Conservation (phyloP, 2,329 filamentous ascomycete species). For the Cryphonectria japonica region DNA sequence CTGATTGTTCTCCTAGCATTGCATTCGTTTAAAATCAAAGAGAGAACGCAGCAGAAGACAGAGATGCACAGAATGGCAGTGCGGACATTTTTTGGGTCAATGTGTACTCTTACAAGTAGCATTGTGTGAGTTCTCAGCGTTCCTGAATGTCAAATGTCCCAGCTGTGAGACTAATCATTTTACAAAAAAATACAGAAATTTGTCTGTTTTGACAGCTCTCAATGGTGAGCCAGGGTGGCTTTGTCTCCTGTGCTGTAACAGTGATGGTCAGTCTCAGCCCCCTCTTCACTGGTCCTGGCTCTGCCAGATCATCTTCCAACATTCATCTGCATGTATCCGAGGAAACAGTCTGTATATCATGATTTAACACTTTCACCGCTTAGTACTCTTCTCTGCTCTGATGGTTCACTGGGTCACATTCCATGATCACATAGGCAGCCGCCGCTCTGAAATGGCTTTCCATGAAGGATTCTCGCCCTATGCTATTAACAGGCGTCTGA, state of each 20-base stretch:
- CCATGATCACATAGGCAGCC: conserved; percentile 39
- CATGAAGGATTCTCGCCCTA: background rate
- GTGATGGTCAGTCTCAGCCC: conserved; percentile 54
- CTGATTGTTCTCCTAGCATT: conserved; percentile 44
- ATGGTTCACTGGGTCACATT: conserved; percentile 54
- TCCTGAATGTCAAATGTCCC: conserved; percentile 2
- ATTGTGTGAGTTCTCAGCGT: conserved; percentile 50
- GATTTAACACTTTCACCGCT: background rate
- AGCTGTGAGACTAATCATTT: background rate
- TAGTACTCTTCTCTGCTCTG: conserved; percentile 58
- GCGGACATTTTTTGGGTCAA: conserved; percentile 62
- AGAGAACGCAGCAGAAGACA: conserved; percentile 44
- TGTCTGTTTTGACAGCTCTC: conserved; percentile 61
- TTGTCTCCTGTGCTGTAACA: conserved; percentile 68
- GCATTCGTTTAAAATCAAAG: conserved; percentile 56
- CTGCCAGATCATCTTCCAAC: background rate
- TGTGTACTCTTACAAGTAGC: conserved; percentile 60
- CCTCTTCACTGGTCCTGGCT: background rate
- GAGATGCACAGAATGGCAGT: conserved; percentile 56
- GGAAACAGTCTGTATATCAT: background rate
- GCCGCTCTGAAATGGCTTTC: background rate
- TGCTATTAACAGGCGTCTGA: background rate
- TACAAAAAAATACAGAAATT: conserved; percentile 48
- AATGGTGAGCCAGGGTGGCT: conserved; percentile 66
- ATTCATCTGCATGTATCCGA: background rate